Evolutionary conservation across 345 rosid species (phyloP).

Genomic region (Tarenaya hassleriana): DNA sequence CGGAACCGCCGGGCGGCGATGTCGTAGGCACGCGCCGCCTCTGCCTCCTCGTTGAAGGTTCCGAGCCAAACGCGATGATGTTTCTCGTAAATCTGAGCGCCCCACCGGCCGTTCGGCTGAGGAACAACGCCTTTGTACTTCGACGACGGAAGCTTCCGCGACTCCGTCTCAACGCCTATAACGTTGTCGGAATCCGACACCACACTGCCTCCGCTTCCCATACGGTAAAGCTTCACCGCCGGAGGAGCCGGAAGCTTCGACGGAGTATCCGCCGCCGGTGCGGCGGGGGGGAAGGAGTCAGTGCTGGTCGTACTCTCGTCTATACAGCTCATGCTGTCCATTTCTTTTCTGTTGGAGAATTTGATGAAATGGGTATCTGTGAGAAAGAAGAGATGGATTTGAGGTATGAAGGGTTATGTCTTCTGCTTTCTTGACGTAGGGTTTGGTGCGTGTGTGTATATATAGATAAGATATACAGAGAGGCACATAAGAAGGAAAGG

Average conservation of each 20-base stretch:
- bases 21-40: slow-evolving; percentile 81
- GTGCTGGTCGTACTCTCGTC: slow-evolving; percentile 50
- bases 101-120: slow-evolving; percentile 96
- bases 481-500: too few relatives aligned
- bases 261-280: slow-evolving; percentile 10
- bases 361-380: slow-evolving; percentile 2
- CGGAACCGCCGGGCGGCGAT: slow-evolving; percentile 83
- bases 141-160: slow-evolving; percentile 80
- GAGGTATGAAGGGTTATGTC: neutral
- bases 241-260: slow-evolving; percentile 16
- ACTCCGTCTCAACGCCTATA: slow-evolving; percentile 62
- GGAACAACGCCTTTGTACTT: slow-evolving; percentile 90
- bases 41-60: slow-evolving; percentile 75
- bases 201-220: slow-evolving; percentile 53
- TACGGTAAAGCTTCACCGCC: slow-evolving; percentile 40
- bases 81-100: slow-evolving; percentile 95
- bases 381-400: slow-evolving; percentile 13
- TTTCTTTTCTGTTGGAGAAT: neutral
- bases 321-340: slow-evolving; percentile 45
- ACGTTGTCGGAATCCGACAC: slow-evolving; percentile 45
- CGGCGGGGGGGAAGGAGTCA: slow-evolving; percentile 35
- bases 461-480: neutral
- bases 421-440: neutral
- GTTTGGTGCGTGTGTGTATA: neutral
- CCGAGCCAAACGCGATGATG: slow-evolving; percentile 95